Percentiles rank a stretch among this genome's conserved stretches.
Conservation (phyloP, 164 flowering plant species). For the Berberis thunbergii region DNA sequence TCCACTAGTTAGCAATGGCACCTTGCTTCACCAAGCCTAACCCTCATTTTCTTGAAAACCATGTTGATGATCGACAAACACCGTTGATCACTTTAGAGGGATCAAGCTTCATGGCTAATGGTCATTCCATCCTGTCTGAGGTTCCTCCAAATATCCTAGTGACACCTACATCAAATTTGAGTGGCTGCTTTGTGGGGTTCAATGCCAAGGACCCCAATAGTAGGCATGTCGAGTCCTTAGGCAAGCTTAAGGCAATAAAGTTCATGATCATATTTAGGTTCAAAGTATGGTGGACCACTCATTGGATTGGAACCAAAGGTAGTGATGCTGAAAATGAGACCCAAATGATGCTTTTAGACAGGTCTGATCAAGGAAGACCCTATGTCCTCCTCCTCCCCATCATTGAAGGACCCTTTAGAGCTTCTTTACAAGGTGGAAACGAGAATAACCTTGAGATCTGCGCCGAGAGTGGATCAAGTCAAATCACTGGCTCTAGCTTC, state of each 20-base stretch:
- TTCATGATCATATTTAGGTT: slow-evolving; percentile 90
- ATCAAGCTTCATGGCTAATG: slow-evolving; percentile 24
- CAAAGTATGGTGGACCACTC: slow-evolving; percentile 98
- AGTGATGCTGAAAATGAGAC: slow-evolving; percentile 72
- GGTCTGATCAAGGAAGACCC: slow-evolving; percentile 42
- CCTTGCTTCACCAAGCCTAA: no score
- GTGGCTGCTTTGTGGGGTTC: slow-evolving; percentile 67
- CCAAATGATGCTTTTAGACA: slow-evolving; percentile 61
- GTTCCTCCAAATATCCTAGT: slow-evolving; percentile 32
- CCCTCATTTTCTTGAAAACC: no score
- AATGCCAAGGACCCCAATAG: slow-evolving; percentile 26
- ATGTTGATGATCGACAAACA: slow-evolving; percentile 3
- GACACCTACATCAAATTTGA: slow-evolving; percentile 16
- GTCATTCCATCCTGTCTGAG: slow-evolving; percentile 25
- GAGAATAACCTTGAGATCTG: slow-evolving; percentile 51
- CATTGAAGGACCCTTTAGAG: slow-evolving; percentile 60
- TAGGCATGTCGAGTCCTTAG: slow-evolving; percentile 57
- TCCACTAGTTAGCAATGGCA: no score
- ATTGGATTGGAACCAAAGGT: slow-evolving; percentile 66
- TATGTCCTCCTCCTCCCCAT: slow-evolving; percentile 70
- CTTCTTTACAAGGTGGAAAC: slow-evolving; percentile 52
- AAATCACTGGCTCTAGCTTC: slow-evolving; percentile 27
- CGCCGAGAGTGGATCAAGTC: slow-evolving; percentile 74
- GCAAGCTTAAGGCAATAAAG: slow-evolving; percentile 41
- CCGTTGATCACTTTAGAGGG: slow-evolving; percentile 20